Evolutionary conservation across 352 stramenopile species (phyloP).

Genomic region (Globisporangium okanoganense): DNA sequence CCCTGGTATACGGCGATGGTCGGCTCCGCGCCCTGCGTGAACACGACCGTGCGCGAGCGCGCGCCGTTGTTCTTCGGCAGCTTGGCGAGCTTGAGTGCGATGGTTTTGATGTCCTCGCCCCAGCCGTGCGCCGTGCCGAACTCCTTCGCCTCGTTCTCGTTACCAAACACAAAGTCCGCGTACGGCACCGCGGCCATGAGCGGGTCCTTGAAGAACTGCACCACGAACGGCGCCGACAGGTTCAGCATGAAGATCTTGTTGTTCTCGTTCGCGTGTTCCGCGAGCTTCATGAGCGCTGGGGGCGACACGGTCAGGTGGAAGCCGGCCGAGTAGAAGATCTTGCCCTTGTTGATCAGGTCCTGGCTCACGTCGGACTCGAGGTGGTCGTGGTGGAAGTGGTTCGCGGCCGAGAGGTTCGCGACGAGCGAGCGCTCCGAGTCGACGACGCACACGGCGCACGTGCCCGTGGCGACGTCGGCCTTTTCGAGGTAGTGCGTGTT

Average conservation of each 20-base stretch:
- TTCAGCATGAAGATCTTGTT: constrained; percentile 97
- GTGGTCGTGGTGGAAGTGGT: constrained; percentile 96
- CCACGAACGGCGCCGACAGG: constrained; percentile 97
- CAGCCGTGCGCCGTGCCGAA: constrained; percentile 91
- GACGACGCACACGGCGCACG: constrained; percentile 97
- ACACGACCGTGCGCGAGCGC: constrained; percentile 94
- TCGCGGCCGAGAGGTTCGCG: constrained; percentile 97
- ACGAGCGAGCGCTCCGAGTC: constrained; percentile 96
- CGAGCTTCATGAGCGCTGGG: constrained; percentile 88
- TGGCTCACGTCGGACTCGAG: constrained; percentile 85
- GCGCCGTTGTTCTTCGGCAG: constrained; percentile 92
- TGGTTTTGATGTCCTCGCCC: constrained; percentile 82
- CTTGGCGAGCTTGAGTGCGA: constrained; percentile 92
- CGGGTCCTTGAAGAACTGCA: constrained; percentile 97
- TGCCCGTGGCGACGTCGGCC: constrained; percentile 91
- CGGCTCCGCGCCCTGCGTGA: constrained; percentile 95
- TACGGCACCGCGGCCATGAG: constrained; percentile 92
- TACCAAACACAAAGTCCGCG: constrained; percentile 98
- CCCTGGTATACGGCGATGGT: constrained; percentile 97
- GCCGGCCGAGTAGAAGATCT: constrained; percentile 96
- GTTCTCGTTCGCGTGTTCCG: constrained; percentile 90
- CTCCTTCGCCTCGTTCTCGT: constrained; percentile 97
- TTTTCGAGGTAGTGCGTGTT: constrained; percentile 98
- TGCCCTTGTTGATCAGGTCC: constrained; percentile 92
- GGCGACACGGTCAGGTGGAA: constrained; percentile 99